Evolutionary conservation across 75 land plant genomes (phyloP), one percentile per base, ranked within the genome.

Genomic region (Chamaecyparis obtusa): DNA sequence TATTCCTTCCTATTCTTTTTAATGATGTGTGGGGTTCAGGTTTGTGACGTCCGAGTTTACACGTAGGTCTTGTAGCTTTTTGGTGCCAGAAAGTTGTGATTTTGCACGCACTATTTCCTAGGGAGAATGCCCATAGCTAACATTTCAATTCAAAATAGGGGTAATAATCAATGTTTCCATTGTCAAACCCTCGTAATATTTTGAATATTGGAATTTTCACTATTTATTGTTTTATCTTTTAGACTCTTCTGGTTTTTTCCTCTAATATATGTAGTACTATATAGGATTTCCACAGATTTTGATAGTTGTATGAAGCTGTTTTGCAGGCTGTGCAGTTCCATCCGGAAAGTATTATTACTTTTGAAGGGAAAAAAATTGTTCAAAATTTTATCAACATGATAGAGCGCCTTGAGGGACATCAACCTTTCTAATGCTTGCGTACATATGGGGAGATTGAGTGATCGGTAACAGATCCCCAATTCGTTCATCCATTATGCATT

Each of bases 251-350:
- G 15, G 15, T 74, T 74, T 74, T 1, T 11, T 6, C 11, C 16
- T 11, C 51, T 44, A 49, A 81, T n/a, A 44, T 13, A 27, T 74
- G 36, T 27, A 81, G 9, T 37, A 27, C 24, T 9, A 43, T 30
- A 81, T 3, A 3, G 54, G 32, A n/a, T 9, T 51, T 19, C 30
- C 33, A 81, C 33, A 46, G 4, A 11, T 9, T 6, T 81, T 81
- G n/a, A 81, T 24, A 44, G 30, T 81, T 46, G 32, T 43, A 81
- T 46, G 49, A 30, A 46, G 51, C 54, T 44, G 83, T 81, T 19
- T 83, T 95, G 90, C 95, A 97, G 99, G 99, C 95, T 17, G 99
- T 98, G 67, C 99, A 98, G 88, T 98, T 98, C 74, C 99, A 98
- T 87, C 99, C 99, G 21, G 99, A 98, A 87, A 98, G 99, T 88